These are phyloP conservation scores for Rhodotorula diobovata DNA, from an alignment of 768 basidiomycete species.

Conservation along the genomic window DNA sequence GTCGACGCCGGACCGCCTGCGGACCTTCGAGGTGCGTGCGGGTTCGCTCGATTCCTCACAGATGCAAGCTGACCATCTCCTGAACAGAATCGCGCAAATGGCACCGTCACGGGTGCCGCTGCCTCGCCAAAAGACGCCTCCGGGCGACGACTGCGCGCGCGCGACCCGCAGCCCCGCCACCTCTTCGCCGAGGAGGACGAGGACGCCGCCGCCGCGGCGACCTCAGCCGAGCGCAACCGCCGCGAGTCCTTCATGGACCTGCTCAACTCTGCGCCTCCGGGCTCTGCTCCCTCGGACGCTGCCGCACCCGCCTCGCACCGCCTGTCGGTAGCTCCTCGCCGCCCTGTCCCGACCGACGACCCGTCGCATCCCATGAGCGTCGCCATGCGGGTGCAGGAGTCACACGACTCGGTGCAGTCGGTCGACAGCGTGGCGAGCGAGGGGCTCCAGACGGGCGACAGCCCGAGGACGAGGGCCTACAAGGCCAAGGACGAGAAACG, in stretches of 20 bases:
- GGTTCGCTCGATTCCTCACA: background rate
- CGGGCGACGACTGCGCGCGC: constrained; percentile 7
- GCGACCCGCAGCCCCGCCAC: constrained; percentile 11
- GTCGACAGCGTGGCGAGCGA: background rate
- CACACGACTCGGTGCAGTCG: background rate
- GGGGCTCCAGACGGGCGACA: background rate
- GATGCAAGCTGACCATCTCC: background rate
- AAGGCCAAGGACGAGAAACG: constrained; percentile 35
- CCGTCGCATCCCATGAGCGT: constrained; percentile 2
- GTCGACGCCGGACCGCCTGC: constrained; percentile 85
- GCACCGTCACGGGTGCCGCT: background rate
- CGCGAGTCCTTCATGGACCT: constrained; percentile 17
- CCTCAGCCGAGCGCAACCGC: background rate
- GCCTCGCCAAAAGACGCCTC: background rate
- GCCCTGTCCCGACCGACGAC: background rate
- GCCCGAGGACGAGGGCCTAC: background rate
- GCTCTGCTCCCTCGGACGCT: background rate
- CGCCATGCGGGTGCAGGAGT: constrained; percentile 17
- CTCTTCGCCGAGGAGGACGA: constrained; percentile 23
- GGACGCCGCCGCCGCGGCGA: background rate
- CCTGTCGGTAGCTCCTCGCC: background rate
- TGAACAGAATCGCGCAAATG: background rate
- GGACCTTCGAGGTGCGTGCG: constrained; percentile 87
- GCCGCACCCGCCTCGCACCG: background rate
- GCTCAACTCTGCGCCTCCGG: constrained; percentile 17